A percentile compares a stretch with the other conserved stretches of the same genome.
Evolutionary conservation across 1,284 basidiomycete species (phyloP).

Genomic region (Xerocomus amazonicus): DNA sequence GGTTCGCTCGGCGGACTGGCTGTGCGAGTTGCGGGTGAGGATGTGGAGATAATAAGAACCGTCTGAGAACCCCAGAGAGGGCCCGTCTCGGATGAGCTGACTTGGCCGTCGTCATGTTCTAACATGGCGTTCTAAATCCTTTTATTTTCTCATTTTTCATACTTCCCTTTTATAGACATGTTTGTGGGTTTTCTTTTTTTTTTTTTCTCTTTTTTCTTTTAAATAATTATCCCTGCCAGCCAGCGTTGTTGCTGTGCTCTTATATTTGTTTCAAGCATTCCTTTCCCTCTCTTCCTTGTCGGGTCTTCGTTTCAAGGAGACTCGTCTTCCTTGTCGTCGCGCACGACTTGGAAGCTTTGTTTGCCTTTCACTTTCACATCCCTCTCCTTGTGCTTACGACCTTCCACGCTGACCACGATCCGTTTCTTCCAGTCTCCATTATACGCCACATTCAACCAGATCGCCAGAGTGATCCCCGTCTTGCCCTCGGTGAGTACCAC

Average conservation of each 20-base stretch:
- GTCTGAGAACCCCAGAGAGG: conserved; percentile 14
- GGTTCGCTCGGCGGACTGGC: conserved; percentile 3
- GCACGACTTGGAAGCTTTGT: conserved; percentile 22
- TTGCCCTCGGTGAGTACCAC: conserved; percentile 22
- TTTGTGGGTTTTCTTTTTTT: conserved; percentile 5
- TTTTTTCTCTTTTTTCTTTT: conserved; percentile 10
- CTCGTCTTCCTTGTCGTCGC: conserved; percentile 32
- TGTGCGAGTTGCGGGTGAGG: conserved; percentile 22
- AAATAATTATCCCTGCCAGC: conserved; percentile 11
- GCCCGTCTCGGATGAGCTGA: conserved; percentile 30
- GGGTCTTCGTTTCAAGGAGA: conserved; percentile 26
- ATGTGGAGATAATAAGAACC: conserved; percentile 19
- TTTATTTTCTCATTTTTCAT: conserved; percentile 5
- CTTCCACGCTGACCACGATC: conserved; percentile 52
- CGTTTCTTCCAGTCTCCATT: conserved; percentile 33
- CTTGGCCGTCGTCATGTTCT: conserved; percentile 8
- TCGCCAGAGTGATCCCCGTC: conserved; percentile 16
- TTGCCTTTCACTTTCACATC: conserved; percentile 29
- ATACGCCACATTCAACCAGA: conserved; percentile 28
- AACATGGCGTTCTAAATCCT: conserved; percentile 5
- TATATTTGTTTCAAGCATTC: conserved; percentile 29
- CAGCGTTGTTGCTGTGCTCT: conserved; percentile 27
- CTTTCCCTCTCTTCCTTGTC: conserved; percentile 25
- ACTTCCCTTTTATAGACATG: conserved; percentile 6
- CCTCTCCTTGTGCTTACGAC: conserved; percentile 44